Evolutionary conservation across 805 yeast genomes (phyloP), one percentile per base, ranked within the genome.

Genomic region (Candida taoyuanica): DNA sequence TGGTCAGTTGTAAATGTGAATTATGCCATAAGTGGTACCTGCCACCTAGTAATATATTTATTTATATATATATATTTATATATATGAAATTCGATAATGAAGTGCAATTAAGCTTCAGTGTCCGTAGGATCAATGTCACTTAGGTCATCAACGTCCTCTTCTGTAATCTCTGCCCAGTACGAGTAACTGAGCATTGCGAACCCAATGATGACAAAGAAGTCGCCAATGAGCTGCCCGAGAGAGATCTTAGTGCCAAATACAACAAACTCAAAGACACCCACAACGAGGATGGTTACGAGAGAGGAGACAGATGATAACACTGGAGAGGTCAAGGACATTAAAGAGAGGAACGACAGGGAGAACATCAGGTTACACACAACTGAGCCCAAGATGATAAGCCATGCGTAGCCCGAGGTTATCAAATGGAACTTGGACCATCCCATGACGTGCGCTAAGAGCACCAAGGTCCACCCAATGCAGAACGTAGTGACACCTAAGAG

Each of bases 251-350:
- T 72, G 5, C 80, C 84, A 61, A 82, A 83, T 8, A 82, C 49
- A 0, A 71, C 37, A 80, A 83, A 84, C 55, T 86, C 95, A 16
- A 78, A 78, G 1, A 84, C 35, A 0, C 95, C 95, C 31, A 87
- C 93, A 37, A 86, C 58, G 45, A 86, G 71, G 16, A 88, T 87
- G 0, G 95, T 85, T 34, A 86, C 68, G 41, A 86, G 63, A 0
- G 87, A 74, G 24, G 81, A 70, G 7, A 73, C 77, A 0, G 85
- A 75, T 2, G 93, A 82, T 30, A 87, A 64, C 2, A 87, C 95
- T 0, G 96, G 96, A 4, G 85, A 79, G 0, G 96, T 86, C 39
- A 86, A 69, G 0, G 95, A 80, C 84, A 86, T 84, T 46, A 86
- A 63, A 2, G 87, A 72, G 42, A 86, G 67, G 49, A 87, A 86